Conservation (phyloP, 2,329 filamentous ascomycete genomes). For the Lachnellula arida region DNA sequence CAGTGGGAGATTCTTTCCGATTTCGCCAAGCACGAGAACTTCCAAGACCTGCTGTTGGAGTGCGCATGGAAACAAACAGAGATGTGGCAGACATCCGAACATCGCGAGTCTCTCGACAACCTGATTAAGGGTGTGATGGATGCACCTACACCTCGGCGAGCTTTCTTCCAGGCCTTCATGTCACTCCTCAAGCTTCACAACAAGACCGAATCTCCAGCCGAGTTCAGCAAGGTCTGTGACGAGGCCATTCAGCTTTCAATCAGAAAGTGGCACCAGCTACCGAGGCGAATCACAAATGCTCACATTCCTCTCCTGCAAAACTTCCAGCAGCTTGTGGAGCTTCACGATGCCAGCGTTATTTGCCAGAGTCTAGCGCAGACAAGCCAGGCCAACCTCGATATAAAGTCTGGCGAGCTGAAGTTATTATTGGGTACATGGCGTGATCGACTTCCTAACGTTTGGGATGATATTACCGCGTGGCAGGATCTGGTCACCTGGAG, state of each 20-base stretch:
- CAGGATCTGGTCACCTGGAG: constrained; percentile 99
- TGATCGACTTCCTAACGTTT: constrained; percentile 91
- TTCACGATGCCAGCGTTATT: constrained; percentile 96
- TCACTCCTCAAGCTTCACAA: constrained; percentile 89
- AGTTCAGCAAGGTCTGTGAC: constrained; percentile 88
- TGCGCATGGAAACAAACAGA: constrained; percentile 95
- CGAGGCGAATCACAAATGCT: constrained; percentile 85
- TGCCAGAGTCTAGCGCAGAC: constrained; percentile 86
- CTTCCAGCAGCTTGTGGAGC: constrained; percentile 95
- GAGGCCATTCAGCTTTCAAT: constrained; percentile 97
- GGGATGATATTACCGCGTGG: constrained; percentile 99
- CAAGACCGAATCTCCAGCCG: constrained; percentile 71
- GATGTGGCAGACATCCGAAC: constrained; percentile 83
- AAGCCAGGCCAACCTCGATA: constrained; percentile 78
- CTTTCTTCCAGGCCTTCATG: constrained; percentile 99
- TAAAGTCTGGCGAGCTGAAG: constrained; percentile 94
- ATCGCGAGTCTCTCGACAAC: constrained; percentile 83
- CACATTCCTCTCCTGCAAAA: constrained; percentile 94
- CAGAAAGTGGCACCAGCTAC: constrained; percentile 98
- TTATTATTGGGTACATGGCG: constrained; percentile 91
- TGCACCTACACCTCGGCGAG: constrained; percentile 85
- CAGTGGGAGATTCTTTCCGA: constrained; percentile 98
- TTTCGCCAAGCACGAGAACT: constrained; percentile 97
- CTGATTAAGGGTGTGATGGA: constrained; percentile 98
- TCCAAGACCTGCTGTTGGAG: constrained; percentile 92